These are phyloP conservation scores for Dioscorea alata DNA, from an alignment of 106 monocot genomes.

Conservation along the genomic window DNA sequence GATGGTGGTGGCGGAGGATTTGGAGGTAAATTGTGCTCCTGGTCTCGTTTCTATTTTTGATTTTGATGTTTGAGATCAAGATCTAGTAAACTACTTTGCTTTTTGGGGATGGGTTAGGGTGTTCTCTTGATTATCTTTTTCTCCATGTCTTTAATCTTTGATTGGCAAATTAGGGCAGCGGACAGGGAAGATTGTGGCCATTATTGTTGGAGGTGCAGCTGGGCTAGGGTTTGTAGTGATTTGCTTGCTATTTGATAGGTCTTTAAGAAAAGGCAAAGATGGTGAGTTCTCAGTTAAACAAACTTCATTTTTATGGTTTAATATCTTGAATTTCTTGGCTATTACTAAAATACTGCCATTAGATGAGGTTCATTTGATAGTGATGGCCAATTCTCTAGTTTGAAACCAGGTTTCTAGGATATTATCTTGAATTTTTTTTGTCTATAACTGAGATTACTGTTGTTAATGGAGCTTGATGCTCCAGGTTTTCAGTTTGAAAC, in stretches of 20 bases:
- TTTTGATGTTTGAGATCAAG: no score
- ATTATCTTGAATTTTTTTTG: no score
- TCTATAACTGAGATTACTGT: no score
- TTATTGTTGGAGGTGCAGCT: constrained; percentile 84
- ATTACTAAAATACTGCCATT: no score
- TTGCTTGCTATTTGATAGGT: constrained; percentile 76
- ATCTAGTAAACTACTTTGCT: neutral
- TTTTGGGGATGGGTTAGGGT: neutral
- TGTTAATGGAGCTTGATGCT: no score
- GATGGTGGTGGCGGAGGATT: constrained; percentile 21
- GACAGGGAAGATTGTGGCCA: constrained; percentile 92
- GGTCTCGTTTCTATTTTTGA: neutral
- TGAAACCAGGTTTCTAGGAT: no score
- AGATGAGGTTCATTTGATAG: no score
- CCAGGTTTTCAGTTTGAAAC: no score
- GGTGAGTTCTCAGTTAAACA: constrained; percentile 27
- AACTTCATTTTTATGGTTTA: neutral
- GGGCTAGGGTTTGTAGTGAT: constrained; percentile 81
- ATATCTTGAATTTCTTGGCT: no score
- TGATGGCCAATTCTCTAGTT: no score
- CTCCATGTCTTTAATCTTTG: neutral
- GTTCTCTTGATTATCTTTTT: neutral
- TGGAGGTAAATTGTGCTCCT: neutral
- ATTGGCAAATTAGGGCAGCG: constrained; percentile 63
- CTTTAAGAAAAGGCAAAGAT: constrained; percentile 69